Conservation (phyloP, 2,329 filamentous ascomycete species). For the Ascosphaera aggregata region DNA sequence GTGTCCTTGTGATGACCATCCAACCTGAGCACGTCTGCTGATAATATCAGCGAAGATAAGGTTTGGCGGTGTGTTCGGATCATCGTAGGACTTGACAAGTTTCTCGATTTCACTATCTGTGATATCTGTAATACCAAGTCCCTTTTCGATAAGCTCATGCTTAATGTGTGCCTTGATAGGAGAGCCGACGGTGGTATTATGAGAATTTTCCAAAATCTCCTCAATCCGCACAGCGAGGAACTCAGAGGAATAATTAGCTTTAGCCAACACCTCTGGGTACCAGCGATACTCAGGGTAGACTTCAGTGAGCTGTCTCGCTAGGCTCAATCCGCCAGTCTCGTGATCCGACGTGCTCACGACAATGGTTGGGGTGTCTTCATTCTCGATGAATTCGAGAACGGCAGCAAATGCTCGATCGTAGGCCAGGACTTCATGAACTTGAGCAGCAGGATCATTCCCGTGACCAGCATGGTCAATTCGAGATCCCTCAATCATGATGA, state of each 20-base stretch:
- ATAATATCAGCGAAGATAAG: conserved; percentile 63
- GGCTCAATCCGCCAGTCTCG: conserved; percentile 74
- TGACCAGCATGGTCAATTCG: conserved; percentile 91
- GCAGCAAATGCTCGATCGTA: conserved; percentile 71
- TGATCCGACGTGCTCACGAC: conserved; percentile 87
- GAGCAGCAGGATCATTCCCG: conserved; percentile 59
- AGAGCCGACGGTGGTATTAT: conserved; percentile 17
- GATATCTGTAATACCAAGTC: conserved; percentile 56
- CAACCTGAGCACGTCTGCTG: conserved; percentile 66
- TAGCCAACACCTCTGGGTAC: conserved; percentile 63
- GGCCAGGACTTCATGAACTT: conserved; percentile 81
- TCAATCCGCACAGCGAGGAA: conserved; percentile 40
- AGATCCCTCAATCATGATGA: conserved; percentile 95
- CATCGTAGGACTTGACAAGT: conserved; percentile 28
- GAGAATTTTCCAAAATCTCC: conserved; percentile 27
- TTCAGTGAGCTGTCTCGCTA: conserved; percentile 45
- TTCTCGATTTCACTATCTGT: conserved; percentile 44
- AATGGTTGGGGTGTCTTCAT: conserved; percentile 45
- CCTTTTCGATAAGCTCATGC: conserved; percentile 39
- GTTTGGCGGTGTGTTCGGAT: conserved; percentile 29
- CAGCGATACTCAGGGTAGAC: conserved; percentile 49
- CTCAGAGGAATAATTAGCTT: conserved; percentile 53
- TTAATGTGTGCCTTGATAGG: conserved; percentile 40
- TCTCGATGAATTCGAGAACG: conserved; percentile 64
- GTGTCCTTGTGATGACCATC: conserved; percentile 89